Evolutionary conservation across 148 eudicot species (phyloP).

Genomic region (Linanthus parryae): DNA sequence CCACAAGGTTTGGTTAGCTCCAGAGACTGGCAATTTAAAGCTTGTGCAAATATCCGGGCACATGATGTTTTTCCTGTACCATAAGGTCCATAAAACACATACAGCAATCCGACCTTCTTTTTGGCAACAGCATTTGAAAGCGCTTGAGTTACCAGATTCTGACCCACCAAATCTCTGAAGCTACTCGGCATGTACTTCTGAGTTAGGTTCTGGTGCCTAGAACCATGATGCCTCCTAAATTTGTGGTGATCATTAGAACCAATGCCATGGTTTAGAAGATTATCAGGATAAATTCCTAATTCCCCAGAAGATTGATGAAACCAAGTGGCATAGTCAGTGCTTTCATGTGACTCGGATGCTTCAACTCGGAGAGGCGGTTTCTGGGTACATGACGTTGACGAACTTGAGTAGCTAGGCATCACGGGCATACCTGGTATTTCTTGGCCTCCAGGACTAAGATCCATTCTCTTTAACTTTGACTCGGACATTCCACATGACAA

Average conservation of each 20-base stretch:
- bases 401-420: conserved; percentile 52
- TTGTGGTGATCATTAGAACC: conserved; percentile 57
- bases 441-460: conserved; percentile 28
- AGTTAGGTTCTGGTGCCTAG: conserved; percentile 61
- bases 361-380: conserved; percentile 76
- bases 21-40: conserved; percentile 71
- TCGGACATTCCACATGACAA: conserved; percentile 82
- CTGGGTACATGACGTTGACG: conserved; percentile 41
- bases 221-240: conserved; percentile 28
- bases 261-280: conserved; percentile 48
- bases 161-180: conserved; percentile 82
- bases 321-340: conserved; percentile 61
- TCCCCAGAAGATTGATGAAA: conserved; percentile 88
- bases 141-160: conserved; percentile 76
- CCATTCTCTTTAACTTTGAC: conserved; percentile 48
- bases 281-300: conserved; percentile 72
- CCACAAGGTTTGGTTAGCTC: conserved; percentile 83
- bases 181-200: conserved; percentile 81
- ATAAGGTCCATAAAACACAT: conserved; percentile 86
- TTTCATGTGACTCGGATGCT: conserved; percentile 51
- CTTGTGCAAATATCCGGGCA: conserved; percentile 81
- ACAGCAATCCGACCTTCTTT: conserved; percentile 64
- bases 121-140: conserved; percentile 71
- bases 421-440: conserved; percentile 33
- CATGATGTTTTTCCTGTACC: conserved; percentile 91